Conservation (phyloP, 495 filamentous ascomycete genomes). For the Neurospora sp. region DNA sequence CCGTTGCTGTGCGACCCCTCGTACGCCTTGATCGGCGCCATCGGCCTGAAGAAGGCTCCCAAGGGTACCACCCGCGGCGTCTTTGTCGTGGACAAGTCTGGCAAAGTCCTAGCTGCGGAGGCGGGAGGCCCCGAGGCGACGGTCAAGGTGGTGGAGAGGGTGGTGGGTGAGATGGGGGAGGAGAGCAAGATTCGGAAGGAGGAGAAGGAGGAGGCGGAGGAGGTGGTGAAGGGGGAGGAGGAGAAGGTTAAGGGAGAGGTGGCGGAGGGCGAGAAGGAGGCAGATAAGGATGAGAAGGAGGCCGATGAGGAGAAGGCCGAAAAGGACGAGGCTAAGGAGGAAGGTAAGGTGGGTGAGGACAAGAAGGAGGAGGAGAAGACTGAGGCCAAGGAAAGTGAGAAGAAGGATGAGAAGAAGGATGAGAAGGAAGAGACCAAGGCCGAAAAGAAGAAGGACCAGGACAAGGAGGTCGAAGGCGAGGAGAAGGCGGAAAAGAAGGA, state of each 20-base stretch:
- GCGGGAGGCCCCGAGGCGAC: conserved; percentile 51
- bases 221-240: not conserved
- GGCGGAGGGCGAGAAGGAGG: conserved; percentile 8
- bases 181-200: conserved; percentile 11
- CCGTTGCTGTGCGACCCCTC: conserved; percentile 74
- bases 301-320: not conserved
- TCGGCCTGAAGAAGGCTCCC: conserved; percentile 66
- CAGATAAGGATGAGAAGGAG: not conserved
- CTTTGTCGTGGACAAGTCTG: conserved; percentile 72
- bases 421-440: conserved; percentile 40
- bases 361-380: not conserved
- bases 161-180: conserved; percentile 28
- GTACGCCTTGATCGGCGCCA: conserved; percentile 59
- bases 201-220: not conserved
- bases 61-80: conserved; percentile 77
- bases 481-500: conserved; percentile 4
- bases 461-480: conserved; percentile 1
- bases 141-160: conserved; percentile 44
- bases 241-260: conserved; percentile 1
- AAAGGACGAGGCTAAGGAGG: not conserved
- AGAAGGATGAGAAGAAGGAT: conserved; percentile 41
- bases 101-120: conserved; percentile 54
- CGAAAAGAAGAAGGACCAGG: conserved; percentile 16
- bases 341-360: not conserved
- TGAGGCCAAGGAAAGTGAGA: not conserved